A percentile compares a stretch with the other conserved stretches of the same genome.
phyloP scores from a whole-genome alignment of 1,284 basidiomycete species.

The Coniophora puteana region DNA sequence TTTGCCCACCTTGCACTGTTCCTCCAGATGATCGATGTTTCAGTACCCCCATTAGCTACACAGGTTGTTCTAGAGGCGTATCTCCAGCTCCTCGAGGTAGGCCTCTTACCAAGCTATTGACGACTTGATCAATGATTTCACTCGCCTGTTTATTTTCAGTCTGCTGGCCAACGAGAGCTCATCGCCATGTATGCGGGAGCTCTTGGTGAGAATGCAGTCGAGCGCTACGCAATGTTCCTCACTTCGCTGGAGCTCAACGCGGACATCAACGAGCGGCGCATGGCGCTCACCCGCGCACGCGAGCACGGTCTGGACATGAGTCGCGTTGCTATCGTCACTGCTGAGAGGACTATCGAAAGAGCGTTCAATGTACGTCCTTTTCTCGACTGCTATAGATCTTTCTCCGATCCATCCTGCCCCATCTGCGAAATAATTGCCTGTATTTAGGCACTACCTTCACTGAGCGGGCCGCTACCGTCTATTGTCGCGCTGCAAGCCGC shows the following conservation, averaged over 20 bases:
- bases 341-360: slow-evolving; percentile 74
- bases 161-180: slow-evolving; percentile 77
- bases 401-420: neutral
- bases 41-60: slow-evolving; percentile 69
- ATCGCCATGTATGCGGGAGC: slow-evolving; percentile 94
- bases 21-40: slow-evolving; percentile 76
- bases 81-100: slow-evolving; percentile 80
- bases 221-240: slow-evolving; percentile 91
- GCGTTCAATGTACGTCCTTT: slow-evolving; percentile 55
- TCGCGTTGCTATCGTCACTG: slow-evolving; percentile 78
- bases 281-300: slow-evolving; percentile 73
- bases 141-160: slow-evolving; percentile 31
- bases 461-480: slow-evolving; percentile 60
- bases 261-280: slow-evolving; percentile 64
- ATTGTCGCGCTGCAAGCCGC: slow-evolving; percentile 49
- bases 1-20: slow-evolving; percentile 95
- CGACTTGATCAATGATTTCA: neutral
- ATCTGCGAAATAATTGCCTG: slow-evolving; percentile 7
- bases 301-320: slow-evolving; percentile 84
- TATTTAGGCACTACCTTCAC: slow-evolving; percentile 45
- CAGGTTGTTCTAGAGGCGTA: slow-evolving; percentile 89
- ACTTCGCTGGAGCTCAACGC: slow-evolving; percentile 75
- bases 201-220: slow-evolving; percentile 87
- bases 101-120: neutral
- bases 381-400: slow-evolving; percentile 7